These are phyloP conservation scores for Cercophora newfieldiana DNA, from an alignment of 495 filamentous ascomycete genomes.

Conservation along the genomic window DNA sequence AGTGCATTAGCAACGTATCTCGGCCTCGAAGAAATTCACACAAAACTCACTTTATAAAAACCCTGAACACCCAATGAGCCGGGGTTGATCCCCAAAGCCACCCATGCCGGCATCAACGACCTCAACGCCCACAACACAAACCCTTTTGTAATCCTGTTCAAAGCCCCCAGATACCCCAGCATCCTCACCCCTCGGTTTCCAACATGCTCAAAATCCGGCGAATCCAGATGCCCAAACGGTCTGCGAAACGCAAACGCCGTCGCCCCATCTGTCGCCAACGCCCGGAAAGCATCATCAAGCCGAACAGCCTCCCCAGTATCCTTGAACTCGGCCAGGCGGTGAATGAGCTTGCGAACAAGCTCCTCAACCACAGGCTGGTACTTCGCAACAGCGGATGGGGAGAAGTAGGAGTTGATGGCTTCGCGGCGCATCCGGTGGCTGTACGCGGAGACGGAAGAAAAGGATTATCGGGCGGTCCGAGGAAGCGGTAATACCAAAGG, in stretches of 20 bases:
- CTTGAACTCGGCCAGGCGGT: slow-evolving; percentile 19
- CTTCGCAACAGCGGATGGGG: slow-evolving; percentile 27
- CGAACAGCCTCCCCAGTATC: slow-evolving; percentile 21
- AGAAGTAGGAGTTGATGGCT: slow-evolving; percentile 37
- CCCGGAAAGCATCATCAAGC: slow-evolving; percentile 36
- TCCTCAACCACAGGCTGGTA: no score
- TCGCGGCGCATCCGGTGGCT: slow-evolving; percentile 38
- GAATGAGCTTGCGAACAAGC: no score
- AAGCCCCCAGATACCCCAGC: slow-evolving; percentile 1
- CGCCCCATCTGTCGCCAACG: slow-evolving; percentile 38
- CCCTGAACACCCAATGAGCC: slow-evolving; percentile 9
- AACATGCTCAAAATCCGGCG: slow-evolving; percentile 33
- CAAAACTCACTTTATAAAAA: slow-evolving; percentile 14
- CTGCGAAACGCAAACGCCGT: slow-evolving; percentile 37
- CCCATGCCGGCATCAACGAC: background rate
- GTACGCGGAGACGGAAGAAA: slow-evolving; percentile 32
- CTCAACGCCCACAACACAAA: background rate
- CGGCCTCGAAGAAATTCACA: background rate
- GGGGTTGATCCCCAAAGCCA: slow-evolving; percentile 13
- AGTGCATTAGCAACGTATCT: background rate
- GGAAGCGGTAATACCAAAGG: slow-evolving; percentile 38
- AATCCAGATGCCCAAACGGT: slow-evolving; percentile 35
- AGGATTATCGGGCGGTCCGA: slow-evolving; percentile 33
- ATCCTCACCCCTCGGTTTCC: slow-evolving; percentile 7
- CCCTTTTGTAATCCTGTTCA: slow-evolving; percentile 13